phyloP scores from a whole-genome alignment of 768 basidiomycete species.

The Suillus paluster region DNA sequence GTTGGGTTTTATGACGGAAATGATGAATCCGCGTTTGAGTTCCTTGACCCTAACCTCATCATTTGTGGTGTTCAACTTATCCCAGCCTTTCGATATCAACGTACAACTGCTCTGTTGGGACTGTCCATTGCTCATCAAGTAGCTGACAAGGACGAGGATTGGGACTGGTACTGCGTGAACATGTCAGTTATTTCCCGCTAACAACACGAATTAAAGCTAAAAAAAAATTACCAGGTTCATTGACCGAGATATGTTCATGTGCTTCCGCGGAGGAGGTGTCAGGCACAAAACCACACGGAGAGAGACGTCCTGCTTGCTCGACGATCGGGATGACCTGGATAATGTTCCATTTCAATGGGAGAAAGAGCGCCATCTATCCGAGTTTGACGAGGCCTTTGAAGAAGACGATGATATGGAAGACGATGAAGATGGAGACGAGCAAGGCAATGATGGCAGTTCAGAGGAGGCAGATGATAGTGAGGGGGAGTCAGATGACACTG shows the following conservation, averaged over 20 bases:
- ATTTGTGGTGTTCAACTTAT: constrained; percentile 45
- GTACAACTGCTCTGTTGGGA: constrained; percentile 26
- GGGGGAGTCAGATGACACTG: too few relatives aligned
- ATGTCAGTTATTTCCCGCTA: too few relatives aligned
- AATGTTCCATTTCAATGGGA: too few relatives aligned
- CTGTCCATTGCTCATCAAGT: constrained; percentile 9
- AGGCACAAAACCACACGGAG: constrained; percentile 27
- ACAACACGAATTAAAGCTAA: too few relatives aligned
- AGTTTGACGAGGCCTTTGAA: too few relatives aligned
- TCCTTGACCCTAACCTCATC: constrained; percentile 45
- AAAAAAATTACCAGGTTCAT: constrained; percentile 35
- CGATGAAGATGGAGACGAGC: background rate
- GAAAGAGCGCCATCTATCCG: background rate
- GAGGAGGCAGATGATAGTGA: background rate
- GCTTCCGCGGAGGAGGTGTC: constrained; percentile 34
- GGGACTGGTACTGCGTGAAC: too few relatives aligned
- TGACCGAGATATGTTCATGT: constrained; percentile 46
- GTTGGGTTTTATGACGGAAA: constrained; percentile 42
- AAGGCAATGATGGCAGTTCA: background rate
- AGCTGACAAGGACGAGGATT: constrained; percentile 18
- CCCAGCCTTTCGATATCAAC: constrained; percentile 38
- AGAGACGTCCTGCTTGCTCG: background rate
- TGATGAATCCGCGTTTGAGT: constrained; percentile 40
- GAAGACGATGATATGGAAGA: background rate
- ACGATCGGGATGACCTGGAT: background rate